Percentiles rank a stretch among this genome's conserved stretches.
phyloP scores from a whole-genome alignment of 2,329 filamentous ascomycete genomes.

The Tolypocladium cylindrosporum region DNA sequence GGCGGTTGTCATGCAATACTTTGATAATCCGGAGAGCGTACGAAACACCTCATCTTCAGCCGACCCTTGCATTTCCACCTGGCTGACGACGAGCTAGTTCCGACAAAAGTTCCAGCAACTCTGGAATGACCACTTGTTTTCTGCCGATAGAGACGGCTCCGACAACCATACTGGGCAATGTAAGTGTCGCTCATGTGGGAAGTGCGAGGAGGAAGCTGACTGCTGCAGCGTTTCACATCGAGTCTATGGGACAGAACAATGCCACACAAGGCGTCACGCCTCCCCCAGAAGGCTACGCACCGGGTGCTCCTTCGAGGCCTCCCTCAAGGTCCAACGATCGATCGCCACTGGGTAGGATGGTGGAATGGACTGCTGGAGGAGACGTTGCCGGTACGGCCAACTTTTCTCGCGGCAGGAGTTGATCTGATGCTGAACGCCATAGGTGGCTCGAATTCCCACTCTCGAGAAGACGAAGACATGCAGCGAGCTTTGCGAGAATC shows the following conservation, averaged over 20 bases:
- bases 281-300: constrained; percentile 27
- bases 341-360: constrained; percentile 44
- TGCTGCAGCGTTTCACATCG: constrained; percentile 42
- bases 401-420: background rate
- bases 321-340: constrained; percentile 48
- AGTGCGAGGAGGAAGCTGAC: constrained; percentile 10
- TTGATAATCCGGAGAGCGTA: constrained; percentile 33
- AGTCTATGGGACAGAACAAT: constrained; percentile 35
- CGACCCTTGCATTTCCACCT: background rate
- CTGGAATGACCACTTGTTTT: constrained; percentile 47
- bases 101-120: constrained; percentile 31
- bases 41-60: background rate
- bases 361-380: constrained; percentile 32
- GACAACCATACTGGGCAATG: constrained; percentile 32
- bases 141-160: constrained; percentile 40
- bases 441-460: constrained; percentile 26
- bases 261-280: constrained; percentile 34
- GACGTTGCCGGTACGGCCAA: constrained; percentile 29
- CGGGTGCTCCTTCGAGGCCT: constrained; percentile 46
- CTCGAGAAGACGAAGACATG: constrained; percentile 45
- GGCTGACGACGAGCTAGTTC: constrained; percentile 24
- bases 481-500: constrained; percentile 47
- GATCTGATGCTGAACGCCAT: constrained; percentile 1
- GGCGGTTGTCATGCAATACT: constrained; percentile 41
- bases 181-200: constrained; percentile 16